Base-by-base conservation (phyloP, 2,329 filamentous ascomycete genomes). In the Claviceps maximensis region DNA sequence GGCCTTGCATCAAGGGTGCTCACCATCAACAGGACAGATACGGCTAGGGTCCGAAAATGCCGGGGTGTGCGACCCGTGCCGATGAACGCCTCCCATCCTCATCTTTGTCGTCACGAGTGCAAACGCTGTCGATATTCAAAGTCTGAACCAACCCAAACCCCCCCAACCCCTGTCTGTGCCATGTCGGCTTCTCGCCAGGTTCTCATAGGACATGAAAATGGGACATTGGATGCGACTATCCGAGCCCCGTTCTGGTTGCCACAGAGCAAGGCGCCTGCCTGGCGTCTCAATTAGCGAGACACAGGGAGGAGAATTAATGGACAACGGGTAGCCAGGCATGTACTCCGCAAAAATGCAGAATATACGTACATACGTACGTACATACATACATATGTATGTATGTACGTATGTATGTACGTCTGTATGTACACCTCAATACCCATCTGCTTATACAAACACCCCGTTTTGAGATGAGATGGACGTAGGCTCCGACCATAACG, bases 261-360 rank as follows among this genome's bases (percentile, higher is more conserved):
- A 23, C 44, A 49, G 25, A 50, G 42, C 29, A 41, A 46, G 47
- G 51, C 45, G 38, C 50, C 36, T 41, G 25, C 40, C 42, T 45
- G 50, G 36, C 54, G 54, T 55, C 54, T 53, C 54, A 55, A 45
- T 55, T 55, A 50, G 54, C 54, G 54, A 55, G 51, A 42, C 33
- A 38, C 25, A 42, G 42, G 29, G 36, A 51, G 38, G 38, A 47
- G 23, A 48, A 42, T 31, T 42, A 49, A 52, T 47, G 42, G 33
- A 9, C 31, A n/a, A 36, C 29, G 21, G 49, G 10, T 15, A 33
- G 21, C 15, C 13, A 19, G 17, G 29, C 29, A 29, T 27, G 10
- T 27, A 15, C 36, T 48, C 19, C 46, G 29, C 17, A n/a, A 47
- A 47, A 47, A 48, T 38, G 21, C 12, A 27, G 6, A 23, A 45